A percentile compares a stretch with the other conserved stretches of the same genome.
phyloP scores from a whole-genome alignment of 2,329 filamentous ascomycete species.

The Endocalyx cinctus region DNA sequence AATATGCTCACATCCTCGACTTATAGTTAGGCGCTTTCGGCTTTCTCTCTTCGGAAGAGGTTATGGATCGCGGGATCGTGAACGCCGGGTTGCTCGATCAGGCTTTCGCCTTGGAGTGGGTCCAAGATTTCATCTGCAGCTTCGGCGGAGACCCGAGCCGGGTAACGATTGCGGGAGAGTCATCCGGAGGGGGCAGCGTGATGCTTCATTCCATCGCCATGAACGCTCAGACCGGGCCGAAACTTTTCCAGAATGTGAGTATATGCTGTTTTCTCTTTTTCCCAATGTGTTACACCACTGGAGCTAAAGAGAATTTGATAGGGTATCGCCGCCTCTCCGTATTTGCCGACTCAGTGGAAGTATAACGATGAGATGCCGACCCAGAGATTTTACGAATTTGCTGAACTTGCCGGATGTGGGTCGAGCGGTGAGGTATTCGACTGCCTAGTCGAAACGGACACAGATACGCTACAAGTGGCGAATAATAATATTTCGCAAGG shows the following conservation, averaged over 20 bases:
- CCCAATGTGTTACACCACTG: neutral
- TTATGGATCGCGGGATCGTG: neutral
- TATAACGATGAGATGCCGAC: conserved; percentile 42
- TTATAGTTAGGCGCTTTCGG: conserved; percentile 4
- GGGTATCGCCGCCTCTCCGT: conserved; percentile 28
- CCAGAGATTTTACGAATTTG: conserved; percentile 42
- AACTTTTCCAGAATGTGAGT: conserved; percentile 35
- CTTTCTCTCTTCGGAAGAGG: conserved; percentile 3
- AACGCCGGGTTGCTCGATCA: conserved; percentile 5
- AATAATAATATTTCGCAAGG: conserved; percentile 14
- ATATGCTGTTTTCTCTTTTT: conserved; percentile 7
- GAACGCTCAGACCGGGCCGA: conserved; percentile 32
- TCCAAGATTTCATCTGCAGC: conserved; percentile 44
- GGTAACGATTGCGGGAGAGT: conserved; percentile 52
- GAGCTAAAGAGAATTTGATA: too few species aligned
- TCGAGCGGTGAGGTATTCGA: conserved; percentile 18
- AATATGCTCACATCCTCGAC: too few species aligned
- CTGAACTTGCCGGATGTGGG: conserved; percentile 34
- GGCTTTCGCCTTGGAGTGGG: conserved; percentile 39
- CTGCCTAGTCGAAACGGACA: conserved; percentile 24
- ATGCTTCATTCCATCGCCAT: conserved; percentile 42
- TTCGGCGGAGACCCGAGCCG: conserved; percentile 50
- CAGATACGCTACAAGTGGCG: conserved; percentile 19
- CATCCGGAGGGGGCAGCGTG: conserved; percentile 48
- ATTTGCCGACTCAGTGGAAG: conserved; percentile 42